phyloP scores from a whole-genome alignment of 2,329 filamentous ascomycete species.

The Monosporascus sp. region DNA sequence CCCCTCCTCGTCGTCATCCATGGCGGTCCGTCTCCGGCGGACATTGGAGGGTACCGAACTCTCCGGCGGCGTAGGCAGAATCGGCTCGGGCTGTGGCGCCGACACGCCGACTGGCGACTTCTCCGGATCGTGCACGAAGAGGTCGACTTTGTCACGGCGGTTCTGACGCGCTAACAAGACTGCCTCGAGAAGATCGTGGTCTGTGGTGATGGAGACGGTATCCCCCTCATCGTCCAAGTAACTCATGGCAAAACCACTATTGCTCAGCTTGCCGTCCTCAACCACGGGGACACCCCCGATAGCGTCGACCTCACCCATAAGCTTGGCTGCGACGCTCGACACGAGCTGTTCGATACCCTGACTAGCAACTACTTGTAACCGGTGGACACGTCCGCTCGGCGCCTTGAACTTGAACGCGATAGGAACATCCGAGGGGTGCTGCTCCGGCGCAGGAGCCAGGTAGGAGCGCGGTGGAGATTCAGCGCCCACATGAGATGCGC shows the following conservation, averaged over 20 bases:
- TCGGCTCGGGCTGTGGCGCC: constrained; percentile 40
- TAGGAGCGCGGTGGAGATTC: constrained; percentile 70
- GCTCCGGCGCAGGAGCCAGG: constrained; percentile 45
- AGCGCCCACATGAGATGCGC: constrained; percentile 83
- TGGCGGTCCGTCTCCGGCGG: constrained; percentile 43
- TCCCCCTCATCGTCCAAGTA: constrained; percentile 97
- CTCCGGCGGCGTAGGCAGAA: constrained; percentile 41
- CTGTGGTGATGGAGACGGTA: constrained; percentile 92
- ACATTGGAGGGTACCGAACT: constrained; percentile 40
- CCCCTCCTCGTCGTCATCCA: constrained; percentile 49
- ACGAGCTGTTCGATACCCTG: constrained; percentile 80
- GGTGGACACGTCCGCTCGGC: constrained; percentile 88
- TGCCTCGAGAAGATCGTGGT: constrained; percentile 87
- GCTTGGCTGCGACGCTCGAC: constrained; percentile 71
- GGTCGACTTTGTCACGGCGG: constrained; percentile 86
- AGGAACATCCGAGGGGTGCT: constrained; percentile 64
- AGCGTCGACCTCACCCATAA: constrained; percentile 75
- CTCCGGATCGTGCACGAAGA: constrained; percentile 92
- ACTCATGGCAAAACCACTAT: constrained; percentile 82
- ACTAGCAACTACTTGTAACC: constrained; percentile 76
- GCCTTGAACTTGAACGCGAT: constrained; percentile 99
- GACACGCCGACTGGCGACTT: constrained; percentile 73
- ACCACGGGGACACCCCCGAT: constrained; percentile 78
- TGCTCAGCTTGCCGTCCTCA: constrained; percentile 72
- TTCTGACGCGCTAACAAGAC: constrained; percentile 76